A percentile compares a stretch with the other conserved stretches of the same genome.
phyloP scores from a whole-genome alignment of 106 monocot genomes.

The Dendrobium catenatum region DNA sequence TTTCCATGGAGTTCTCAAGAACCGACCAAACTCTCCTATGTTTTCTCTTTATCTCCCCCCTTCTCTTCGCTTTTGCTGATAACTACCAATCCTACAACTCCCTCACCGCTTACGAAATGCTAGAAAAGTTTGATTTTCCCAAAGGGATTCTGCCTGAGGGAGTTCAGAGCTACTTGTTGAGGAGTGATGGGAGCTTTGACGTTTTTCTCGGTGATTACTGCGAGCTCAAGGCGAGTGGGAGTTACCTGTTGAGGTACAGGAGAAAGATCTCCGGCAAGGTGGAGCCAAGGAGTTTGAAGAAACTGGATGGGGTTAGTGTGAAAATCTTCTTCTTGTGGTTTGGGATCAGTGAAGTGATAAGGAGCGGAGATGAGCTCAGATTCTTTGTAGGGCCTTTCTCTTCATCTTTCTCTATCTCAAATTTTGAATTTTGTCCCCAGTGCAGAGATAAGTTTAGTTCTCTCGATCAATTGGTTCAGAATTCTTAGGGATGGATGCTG shows the following conservation, averaged over 20 bases:
- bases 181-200: constrained; percentile 20
- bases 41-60: background rate
- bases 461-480: background rate
- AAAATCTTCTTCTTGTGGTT: constrained; percentile 37
- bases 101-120: constrained; percentile 34
- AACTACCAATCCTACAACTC: background rate
- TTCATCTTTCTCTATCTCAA: constrained; percentile 26
- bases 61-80: background rate
- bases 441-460: constrained; percentile 25
- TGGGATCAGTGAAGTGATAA: constrained; percentile 19
- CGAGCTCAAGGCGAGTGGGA: constrained; percentile 23
- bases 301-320: constrained; percentile 33
- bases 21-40: background rate
- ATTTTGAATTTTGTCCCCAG: constrained; percentile 26
- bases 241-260: constrained; percentile 30
- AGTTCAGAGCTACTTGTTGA: constrained; percentile 16
- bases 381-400: constrained; percentile 46
- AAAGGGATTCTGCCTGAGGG: constrained; percentile 36
- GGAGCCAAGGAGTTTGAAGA: constrained; percentile 13
- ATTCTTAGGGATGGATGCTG: constrained; percentile 5
- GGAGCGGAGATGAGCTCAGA: constrained; percentile 8
- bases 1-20: background rate
- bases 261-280: constrained; percentile 29
- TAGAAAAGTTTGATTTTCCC: constrained; percentile 27
- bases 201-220: constrained; percentile 13